These are phyloP conservation scores for Solanum peruvianum DNA, from an alignment of 257 asterid genomes.

Conservation along the genomic window DNA sequence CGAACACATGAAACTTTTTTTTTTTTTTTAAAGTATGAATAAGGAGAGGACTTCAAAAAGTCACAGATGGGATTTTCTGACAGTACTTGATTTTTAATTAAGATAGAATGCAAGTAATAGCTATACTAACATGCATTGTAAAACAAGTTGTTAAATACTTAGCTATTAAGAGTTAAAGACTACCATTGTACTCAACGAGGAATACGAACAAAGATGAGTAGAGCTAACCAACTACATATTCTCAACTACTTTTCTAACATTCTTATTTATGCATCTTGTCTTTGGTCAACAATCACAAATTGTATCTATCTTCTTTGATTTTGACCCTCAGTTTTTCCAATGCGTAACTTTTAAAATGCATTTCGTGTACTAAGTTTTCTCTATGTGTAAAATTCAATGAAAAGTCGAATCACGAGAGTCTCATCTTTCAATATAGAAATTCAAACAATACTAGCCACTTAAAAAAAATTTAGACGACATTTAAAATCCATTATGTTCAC, in stretches of 20 bases:
- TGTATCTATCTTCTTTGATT: not conserved
- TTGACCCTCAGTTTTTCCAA: not conserved
- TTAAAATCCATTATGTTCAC: not conserved
- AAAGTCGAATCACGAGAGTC: fast-evolving
- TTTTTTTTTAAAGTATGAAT: too few species aligned
- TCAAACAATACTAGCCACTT: not conserved
- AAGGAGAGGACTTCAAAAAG: not conserved
- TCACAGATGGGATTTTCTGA: not conserved
- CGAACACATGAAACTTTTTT: too few species aligned
- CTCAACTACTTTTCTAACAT: not conserved
- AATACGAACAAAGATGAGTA: not conserved
- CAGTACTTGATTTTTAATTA: not conserved
- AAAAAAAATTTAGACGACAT: not conserved
- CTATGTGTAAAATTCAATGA: not conserved
- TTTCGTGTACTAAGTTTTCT: fast-evolving
- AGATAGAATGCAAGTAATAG: not conserved
- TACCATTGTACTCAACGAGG: not conserved
- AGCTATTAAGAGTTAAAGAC: not conserved
- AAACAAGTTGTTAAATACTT: not conserved
- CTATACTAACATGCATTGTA: not conserved
- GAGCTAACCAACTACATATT: not conserved
- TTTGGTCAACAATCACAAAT: not conserved
- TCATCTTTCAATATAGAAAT: not conserved
- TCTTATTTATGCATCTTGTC: not conserved
- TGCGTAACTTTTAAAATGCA: not conserved